Evolutionary conservation across 2,329 filamentous ascomycete genomes (phyloP).

Genomic region (Bipolaris gigantea): DNA sequence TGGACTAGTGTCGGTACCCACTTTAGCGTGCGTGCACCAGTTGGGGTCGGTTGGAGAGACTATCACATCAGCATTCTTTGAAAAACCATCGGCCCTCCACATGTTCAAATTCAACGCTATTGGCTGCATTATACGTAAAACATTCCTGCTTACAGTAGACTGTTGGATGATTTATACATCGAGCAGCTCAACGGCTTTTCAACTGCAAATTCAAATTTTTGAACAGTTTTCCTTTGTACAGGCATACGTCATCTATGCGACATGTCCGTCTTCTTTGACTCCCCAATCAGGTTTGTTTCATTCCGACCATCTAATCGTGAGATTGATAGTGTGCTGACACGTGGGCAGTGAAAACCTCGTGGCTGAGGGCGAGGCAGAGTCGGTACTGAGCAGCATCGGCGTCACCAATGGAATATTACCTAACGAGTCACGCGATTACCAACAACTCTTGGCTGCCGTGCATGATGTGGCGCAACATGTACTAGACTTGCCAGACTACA

Average conservation of each 20-base stretch:
- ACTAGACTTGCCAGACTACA: constrained; percentile 52
- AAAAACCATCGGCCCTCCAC: neutral
- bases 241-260: neutral
- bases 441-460: constrained; percentile 54
- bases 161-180: neutral
- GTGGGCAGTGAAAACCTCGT: constrained; percentile 25
- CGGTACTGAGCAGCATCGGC: constrained; percentile 25
- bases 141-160: neutral
- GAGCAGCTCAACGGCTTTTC: neutral
- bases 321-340: neutral
- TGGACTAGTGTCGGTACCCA: constrained; percentile 1
- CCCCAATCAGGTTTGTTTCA: constrained; percentile 24
- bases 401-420: constrained; percentile 34
- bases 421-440: constrained; percentile 51
- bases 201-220: neutral
- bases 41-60: constrained; percentile 29
- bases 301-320: neutral
- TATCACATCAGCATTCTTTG: constrained; percentile 11
- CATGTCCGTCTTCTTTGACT: constrained; percentile 38
- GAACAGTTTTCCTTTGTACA: neutral
- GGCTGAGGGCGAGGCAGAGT: constrained; percentile 28
- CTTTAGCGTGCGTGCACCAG: neutral
- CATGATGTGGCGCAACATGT: constrained; percentile 56
- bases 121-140: constrained; percentile 18
- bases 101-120: neutral